A percentile compares a stretch with the other conserved stretches of the same genome.
These are phyloP conservation scores for Phytophthora lateralis DNA, from an alignment of 352 stramenopile species.

Conservation along the genomic window DNA sequence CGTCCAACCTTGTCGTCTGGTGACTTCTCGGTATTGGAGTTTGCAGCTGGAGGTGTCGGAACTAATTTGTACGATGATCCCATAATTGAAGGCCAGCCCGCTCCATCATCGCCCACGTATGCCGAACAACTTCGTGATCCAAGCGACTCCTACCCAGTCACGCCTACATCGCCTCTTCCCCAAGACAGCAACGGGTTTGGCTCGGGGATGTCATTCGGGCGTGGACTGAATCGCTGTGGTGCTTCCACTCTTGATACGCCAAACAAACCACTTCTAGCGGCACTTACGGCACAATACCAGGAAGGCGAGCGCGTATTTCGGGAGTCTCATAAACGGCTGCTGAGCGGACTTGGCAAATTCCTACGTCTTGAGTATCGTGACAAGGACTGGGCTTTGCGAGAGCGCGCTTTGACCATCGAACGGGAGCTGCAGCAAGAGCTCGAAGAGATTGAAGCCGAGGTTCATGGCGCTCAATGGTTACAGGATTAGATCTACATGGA, in stretches of 20 bases:
- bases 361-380: conserved; percentile 60
- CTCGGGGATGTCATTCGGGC: conserved; percentile 12
- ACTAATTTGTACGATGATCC: conserved; percentile 44
- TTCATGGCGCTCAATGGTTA: conserved; percentile 38
- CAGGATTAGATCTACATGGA: conserved; percentile 20
- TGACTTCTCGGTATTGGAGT: conserved; percentile 33
- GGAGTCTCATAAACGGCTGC: conserved; percentile 50
- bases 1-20: conserved; percentile 34
- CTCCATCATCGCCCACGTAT: conserved; percentile 37
- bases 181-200: conserved; percentile 18
- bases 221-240: conserved; percentile 29
- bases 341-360: conserved; percentile 60
- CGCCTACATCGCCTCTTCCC: conserved; percentile 16
- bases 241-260: conserved; percentile 36
- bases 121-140: conserved; percentile 25
- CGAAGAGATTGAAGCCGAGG: conserved; percentile 48
- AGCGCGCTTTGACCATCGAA: conserved; percentile 63
- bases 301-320: conserved; percentile 48
- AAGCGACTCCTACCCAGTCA: conserved; percentile 14
- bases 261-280: conserved; percentile 41
- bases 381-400: conserved; percentile 48
- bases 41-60: conserved; percentile 22
- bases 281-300: conserved; percentile 47
- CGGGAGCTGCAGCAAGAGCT: conserved; percentile 69
- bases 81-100: conserved; percentile 43